Evolutionary conservation across 352 stramenopile species (phyloP).

Genomic region (Phytophthora chlamydospora): DNA sequence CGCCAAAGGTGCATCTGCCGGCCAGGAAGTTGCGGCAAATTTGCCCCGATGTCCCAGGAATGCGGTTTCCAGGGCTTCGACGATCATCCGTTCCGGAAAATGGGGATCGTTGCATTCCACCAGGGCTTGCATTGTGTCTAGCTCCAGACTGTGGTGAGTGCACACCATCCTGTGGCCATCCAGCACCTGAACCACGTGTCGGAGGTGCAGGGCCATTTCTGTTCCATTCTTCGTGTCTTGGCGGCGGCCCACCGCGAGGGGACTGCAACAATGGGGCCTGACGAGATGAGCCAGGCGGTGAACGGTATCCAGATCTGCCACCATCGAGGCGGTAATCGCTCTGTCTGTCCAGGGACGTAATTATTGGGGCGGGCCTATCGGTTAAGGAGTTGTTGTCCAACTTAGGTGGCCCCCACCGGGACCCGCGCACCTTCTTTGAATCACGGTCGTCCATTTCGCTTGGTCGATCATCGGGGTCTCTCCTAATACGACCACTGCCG

Average conservation of each 20-base stretch:
- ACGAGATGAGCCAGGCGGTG: constrained; percentile 21
- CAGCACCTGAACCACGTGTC: constrained; percentile 27
- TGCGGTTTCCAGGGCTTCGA: constrained; percentile 42
- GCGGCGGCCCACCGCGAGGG: constrained; percentile 11
- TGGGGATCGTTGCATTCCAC: constrained; percentile 26
- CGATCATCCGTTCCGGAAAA: constrained; percentile 39
- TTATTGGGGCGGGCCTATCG: constrained; percentile 57
- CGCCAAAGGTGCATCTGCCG: constrained; percentile 76
- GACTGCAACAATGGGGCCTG: constrained; percentile 34
- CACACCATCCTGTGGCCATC: constrained; percentile 33
- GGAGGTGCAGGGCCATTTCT: constrained; percentile 18
- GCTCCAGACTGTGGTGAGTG: constrained; percentile 34
- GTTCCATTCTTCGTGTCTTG: constrained; percentile 43
- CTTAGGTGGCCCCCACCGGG: constrained; percentile 73
- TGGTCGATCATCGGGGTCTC: constrained; percentile 32
- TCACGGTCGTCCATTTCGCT: constrained; percentile 51
- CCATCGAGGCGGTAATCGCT: constrained; percentile 29
- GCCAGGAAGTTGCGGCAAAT: constrained; percentile 79
- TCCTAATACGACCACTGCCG: constrained; percentile 28
- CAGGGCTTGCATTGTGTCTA: constrained; percentile 28
- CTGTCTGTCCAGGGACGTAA: constrained; percentile 41
- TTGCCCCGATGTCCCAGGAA: constrained; percentile 53
- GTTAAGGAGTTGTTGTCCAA: constrained; percentile 28
- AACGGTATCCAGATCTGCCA: constrained; percentile 32
- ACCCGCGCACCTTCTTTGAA: constrained; percentile 67